These are phyloP conservation scores for Megacollybia platyphylla DNA, from an alignment of 1,284 basidiomycete species.

Conservation along the genomic window DNA sequence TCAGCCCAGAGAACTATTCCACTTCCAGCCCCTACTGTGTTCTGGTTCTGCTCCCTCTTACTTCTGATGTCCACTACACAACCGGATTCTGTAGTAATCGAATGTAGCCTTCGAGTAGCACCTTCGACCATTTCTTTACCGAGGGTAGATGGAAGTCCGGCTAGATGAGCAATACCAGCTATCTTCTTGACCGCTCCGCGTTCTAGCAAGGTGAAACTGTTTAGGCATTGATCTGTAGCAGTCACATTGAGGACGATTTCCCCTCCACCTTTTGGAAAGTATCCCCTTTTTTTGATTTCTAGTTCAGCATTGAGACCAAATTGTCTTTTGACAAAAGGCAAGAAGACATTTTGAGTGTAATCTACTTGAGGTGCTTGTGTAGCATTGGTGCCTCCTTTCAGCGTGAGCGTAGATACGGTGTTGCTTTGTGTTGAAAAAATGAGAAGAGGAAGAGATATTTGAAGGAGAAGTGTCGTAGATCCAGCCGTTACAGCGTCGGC, in stretches of 20 bases:
- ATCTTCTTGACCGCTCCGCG: slow-evolving; percentile 40
- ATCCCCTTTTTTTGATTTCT: slow-evolving; percentile 41
- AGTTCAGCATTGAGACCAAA: slow-evolving; percentile 35
- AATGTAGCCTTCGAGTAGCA: slow-evolving; percentile 27
- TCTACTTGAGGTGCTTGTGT: slow-evolving; percentile 53
- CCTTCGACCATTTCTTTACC: slow-evolving; percentile 41
- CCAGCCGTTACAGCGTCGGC: slow-evolving; percentile 61
- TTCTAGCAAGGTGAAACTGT: slow-evolving; percentile 32
- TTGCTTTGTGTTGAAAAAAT: slow-evolving; percentile 29
- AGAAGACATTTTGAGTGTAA: slow-evolving; percentile 46
- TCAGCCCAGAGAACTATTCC: slow-evolving; percentile 65
- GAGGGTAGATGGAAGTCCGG: slow-evolving; percentile 38
- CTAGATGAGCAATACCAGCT: slow-evolving; percentile 46
- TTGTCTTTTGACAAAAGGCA: slow-evolving; percentile 49
- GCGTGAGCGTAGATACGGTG: slow-evolving; percentile 27
- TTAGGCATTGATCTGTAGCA: slow-evolving; percentile 26
- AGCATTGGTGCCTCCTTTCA: slow-evolving; percentile 63
- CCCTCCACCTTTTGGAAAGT: slow-evolving; percentile 61
- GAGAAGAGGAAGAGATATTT: slow-evolving; percentile 57
- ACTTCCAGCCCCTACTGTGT: slow-evolving; percentile 45
- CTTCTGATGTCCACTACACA: slow-evolving; percentile 24
- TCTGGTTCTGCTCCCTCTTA: slow-evolving; percentile 30
- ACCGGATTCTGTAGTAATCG: slow-evolving; percentile 12
- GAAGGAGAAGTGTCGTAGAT: slow-evolving; percentile 54
- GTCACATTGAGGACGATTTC: slow-evolving; percentile 32